Percentiles rank a stretch among this genome's conserved stretches.
These are phyloP conservation scores for Phenoliferia sp. DNA, from an alignment of 1,284 basidiomycete genomes.

Conservation along the genomic window DNA sequence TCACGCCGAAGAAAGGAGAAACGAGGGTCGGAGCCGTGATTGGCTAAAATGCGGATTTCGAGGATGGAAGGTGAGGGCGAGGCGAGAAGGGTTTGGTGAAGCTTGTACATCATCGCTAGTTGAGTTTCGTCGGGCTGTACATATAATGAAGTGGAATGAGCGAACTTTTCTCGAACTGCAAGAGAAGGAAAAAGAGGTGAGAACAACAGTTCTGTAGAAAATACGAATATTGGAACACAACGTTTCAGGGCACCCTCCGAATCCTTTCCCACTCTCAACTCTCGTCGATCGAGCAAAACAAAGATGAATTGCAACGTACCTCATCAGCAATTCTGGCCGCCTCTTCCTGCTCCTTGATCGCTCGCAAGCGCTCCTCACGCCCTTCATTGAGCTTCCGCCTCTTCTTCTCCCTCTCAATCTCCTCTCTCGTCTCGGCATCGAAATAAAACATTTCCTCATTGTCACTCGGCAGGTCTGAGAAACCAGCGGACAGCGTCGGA, in stretches of 20 bases:
- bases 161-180: neutral
- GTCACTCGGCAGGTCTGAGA: constrained; percentile 21
- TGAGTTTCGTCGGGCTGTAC: constrained; percentile 14
- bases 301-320: neutral
- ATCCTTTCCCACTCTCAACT: neutral
- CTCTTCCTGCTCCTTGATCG: neutral
- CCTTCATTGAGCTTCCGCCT: constrained; percentile 11
- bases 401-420: constrained; percentile 12
- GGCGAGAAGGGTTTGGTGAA: constrained; percentile 16
- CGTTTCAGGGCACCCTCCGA: neutral
- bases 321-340: neutral
- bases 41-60: constrained; percentile 30
- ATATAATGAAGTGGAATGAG: neutral
- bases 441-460: constrained; percentile 30
- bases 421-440: constrained; percentile 2
- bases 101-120: constrained; percentile 21
- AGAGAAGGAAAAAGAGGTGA: neutral
- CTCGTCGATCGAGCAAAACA: too few relatives aligned
- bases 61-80: constrained; percentile 24
- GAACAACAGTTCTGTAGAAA: too few relatives aligned
- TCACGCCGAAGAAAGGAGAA: constrained; percentile 21
- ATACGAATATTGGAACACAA: too few relatives aligned
- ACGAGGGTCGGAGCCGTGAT: constrained; percentile 19
- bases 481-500: constrained; percentile 1
- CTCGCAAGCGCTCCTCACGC: constrained; percentile 16